Evolutionary conservation across 2,329 filamentous ascomycete genomes (phyloP), one percentile per base, ranked within the genome.

Genomic region (Blumeria hordei): DNA sequence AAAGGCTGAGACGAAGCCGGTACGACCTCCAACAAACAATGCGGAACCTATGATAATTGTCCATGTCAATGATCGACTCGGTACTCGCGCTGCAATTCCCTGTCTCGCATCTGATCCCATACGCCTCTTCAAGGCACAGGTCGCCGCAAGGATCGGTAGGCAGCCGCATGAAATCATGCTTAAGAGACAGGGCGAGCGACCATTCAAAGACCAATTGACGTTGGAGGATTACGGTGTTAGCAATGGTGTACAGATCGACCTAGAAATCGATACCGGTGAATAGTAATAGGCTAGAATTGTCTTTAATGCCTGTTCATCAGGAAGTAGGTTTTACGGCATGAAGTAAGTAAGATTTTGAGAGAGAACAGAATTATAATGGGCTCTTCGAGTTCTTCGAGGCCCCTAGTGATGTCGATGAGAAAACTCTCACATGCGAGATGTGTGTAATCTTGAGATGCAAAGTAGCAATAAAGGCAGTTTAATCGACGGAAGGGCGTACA

Each of bases 171-270:
- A 95, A 70, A 94, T 96, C 59, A 74, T 95, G 69, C 69, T 96
- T 57, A 92, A 93, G 72, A 74, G 90, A 61, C 90, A 96, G 69
- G 86, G 88, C 11, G 87, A 95, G 70, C 71, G 88, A 60, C 88
- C 90, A 28, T 95, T 96, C 67, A 95, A 94, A 72, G 88, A 96
- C 65, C 77, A 83, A 62, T 74, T 95, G 58, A 88, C 80, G 36
- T 68, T 95, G 62, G 85, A 85, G 64, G 90, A 96, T 69, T 96
- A 95, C 68, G 87, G 85, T n/a, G 81, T 96, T 56, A 87, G 83
- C 62, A 92, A 92, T 69, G 90, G 90, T 9, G 88, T 94, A 35
- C 64, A 66, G 57, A 62, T 66, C 57, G 64, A 66, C 59, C 57
- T 66, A 56, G 65, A 66, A 58, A 64, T 66, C 58, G 64, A 66